These are phyloP conservation scores for Phellopilus nigrolimitatus DNA, from an alignment of 1,284 basidiomycete species.

Conservation along the genomic window DNA sequence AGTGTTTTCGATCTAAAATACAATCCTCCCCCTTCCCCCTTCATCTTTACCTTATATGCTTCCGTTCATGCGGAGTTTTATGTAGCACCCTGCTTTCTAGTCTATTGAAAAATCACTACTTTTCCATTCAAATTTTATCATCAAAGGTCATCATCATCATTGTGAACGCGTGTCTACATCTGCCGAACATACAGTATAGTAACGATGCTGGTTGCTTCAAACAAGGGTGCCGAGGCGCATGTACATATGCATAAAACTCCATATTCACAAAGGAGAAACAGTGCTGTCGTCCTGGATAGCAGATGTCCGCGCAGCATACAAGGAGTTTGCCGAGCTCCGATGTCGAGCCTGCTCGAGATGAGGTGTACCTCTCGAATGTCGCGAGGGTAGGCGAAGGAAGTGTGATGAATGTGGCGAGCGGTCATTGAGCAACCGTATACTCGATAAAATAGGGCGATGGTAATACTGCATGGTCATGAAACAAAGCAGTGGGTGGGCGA, in stretches of 20 bases:
- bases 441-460: background rate
- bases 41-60: background rate
- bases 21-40: background rate
- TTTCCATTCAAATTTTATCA: background rate
- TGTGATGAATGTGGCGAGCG: background rate
- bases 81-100: background rate
- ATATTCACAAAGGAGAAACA: background rate
- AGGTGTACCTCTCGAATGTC: constrained; percentile 3
- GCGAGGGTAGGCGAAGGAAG: background rate
- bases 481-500: background rate
- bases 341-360: constrained; percentile 10
- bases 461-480: background rate
- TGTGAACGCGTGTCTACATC: constrained; percentile 12
- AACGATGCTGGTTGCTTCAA: constrained; percentile 12
- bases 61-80: background rate
- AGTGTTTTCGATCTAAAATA: background rate
- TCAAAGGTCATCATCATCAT: background rate
- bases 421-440: background rate
- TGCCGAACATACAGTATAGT: constrained; percentile 7
- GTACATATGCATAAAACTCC: background rate
- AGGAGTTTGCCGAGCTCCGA: constrained; percentile 1
- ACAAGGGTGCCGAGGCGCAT: background rate
- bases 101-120: background rate
- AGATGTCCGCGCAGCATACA: constrained; percentile 3
- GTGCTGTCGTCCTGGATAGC: background rate